Evolutionary conservation across 2,329 filamentous ascomycete species (phyloP).

Genomic region (Colletotrichum tabaci): DNA sequence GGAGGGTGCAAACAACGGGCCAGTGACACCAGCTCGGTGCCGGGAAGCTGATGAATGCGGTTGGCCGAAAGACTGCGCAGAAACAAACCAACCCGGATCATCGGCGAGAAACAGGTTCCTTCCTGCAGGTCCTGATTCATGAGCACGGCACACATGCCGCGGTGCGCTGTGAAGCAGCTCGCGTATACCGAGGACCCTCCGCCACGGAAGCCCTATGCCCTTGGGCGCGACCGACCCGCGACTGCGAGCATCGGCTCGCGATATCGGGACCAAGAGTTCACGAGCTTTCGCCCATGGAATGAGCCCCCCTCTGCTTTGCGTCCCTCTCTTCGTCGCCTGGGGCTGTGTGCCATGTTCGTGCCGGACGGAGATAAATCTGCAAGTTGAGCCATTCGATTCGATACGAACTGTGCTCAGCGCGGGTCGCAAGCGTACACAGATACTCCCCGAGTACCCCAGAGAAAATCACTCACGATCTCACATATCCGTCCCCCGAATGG

Average conservation of each 20-base stretch:
- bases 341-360: not conserved
- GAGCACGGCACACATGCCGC: not conserved
- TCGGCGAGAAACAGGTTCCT: not conserved
- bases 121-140: not conserved
- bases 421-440: not conserved
- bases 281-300: not conserved
- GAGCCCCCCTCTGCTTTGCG: not conserved
- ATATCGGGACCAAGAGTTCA: not conserved
- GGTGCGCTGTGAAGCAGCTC: not conserved
- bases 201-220: not conserved
- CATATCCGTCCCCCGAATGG: not conserved
- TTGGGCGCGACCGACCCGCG: not conserved
- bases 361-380: not conserved
- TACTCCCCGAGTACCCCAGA: not conserved
- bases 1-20: not conserved
- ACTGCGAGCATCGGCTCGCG: not conserved
- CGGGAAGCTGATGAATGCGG: not conserved
- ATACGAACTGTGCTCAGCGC: not conserved
- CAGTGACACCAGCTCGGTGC: not conserved
- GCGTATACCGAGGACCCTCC: not conserved
- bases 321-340: not conserved
- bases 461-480: not conserved
- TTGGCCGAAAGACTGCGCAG: not conserved
- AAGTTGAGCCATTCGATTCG: not conserved
- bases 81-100: not conserved